A percentile compares a stretch with the other conserved stretches of the same genome.
Conservation (phyloP, 768 basidiomycete species). For the Zangia roseola region DNA sequence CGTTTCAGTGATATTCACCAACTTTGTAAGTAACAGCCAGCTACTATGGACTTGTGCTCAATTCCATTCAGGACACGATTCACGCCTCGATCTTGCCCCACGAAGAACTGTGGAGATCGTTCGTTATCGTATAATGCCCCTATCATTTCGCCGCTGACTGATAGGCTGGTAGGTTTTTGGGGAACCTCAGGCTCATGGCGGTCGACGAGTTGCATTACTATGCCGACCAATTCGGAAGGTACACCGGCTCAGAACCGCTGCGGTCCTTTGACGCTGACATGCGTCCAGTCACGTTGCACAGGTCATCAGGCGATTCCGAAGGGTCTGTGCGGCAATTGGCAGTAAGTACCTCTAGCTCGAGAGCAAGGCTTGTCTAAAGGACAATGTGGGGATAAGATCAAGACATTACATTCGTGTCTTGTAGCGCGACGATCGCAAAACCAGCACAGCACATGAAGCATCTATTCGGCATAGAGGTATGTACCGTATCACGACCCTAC, state of each 20-base stretch:
- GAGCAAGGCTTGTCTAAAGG: background rate
- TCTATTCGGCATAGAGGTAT: conserved; percentile 63
- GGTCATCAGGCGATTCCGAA: conserved; percentile 70
- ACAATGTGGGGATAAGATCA: conserved; percentile 39
- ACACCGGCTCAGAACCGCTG: background rate
- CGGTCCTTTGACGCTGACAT: background rate
- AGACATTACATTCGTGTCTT: conserved; percentile 68
- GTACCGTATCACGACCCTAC: background rate
- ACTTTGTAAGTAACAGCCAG: conserved; percentile 58
- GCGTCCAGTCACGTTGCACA: conserved; percentile 71
- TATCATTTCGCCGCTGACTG: conserved; percentile 1
- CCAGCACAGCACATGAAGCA: conserved; percentile 73
- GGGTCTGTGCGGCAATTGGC: conserved; percentile 74
- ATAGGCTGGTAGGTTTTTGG: conserved; percentile 56
- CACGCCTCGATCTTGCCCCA: conserved; percentile 83
- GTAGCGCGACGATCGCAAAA: conserved; percentile 84
- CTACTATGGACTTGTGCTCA: background rate
- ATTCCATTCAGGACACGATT: conserved; percentile 64
- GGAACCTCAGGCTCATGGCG: conserved; percentile 71
- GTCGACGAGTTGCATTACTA: conserved; percentile 92
- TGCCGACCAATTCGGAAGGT: conserved; percentile 78
- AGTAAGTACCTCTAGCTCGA: conserved; percentile 44
- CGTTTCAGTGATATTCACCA: conserved; percentile 83
- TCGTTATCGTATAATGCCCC: conserved; percentile 1
- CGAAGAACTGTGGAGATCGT: conserved; percentile 83